These are phyloP conservation scores for Dryas drummondii DNA, from an alignment of 306 rosid genomes.

Conservation along the genomic window DNA sequence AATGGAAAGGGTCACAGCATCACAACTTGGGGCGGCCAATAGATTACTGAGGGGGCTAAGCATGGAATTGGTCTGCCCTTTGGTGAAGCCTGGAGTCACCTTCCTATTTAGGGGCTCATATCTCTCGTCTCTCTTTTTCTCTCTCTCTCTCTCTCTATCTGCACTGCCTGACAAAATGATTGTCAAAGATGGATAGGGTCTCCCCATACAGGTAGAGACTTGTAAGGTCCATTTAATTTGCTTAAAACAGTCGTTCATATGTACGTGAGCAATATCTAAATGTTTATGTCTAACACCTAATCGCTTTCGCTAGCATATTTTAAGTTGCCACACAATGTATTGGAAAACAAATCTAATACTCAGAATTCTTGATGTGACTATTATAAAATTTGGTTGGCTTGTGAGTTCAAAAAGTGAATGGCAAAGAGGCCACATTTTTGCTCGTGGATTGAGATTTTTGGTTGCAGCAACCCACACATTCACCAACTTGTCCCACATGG, in stretches of 20 bases:
- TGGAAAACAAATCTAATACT: conserved; percentile 10
- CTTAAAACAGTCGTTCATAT: fast-evolving
- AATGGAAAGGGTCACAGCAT: conserved; percentile 23
- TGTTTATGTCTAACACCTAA: no score
- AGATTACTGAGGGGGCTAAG: conserved; percentile 36
- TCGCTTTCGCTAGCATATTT: no score
- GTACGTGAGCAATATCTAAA: no score
- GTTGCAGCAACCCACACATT: not conserved
- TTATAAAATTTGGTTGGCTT: not conserved
- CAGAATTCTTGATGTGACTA: conserved; percentile 21
- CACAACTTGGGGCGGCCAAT: conserved; percentile 41
- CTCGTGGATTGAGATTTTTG: conserved; percentile 4
- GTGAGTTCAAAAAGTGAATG: not conserved
- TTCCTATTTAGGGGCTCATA: not conserved
- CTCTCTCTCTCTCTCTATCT: not conserved
- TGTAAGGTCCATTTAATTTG: not conserved
- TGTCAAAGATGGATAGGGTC: conserved; percentile 27
- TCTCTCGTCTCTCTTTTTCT: conserved; percentile 2
- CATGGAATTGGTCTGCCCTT: conserved; percentile 37
- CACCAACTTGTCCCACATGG: not conserved
- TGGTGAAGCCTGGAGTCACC: conserved; percentile 53
- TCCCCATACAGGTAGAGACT: conserved; percentile 2
- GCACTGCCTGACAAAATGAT: conserved; percentile 10
- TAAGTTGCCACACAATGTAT: no score
- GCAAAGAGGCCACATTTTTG: conserved; percentile 9